Conservation (phyloP, 176 grass and related monocot species). For the Lolium rigidum region DNA sequence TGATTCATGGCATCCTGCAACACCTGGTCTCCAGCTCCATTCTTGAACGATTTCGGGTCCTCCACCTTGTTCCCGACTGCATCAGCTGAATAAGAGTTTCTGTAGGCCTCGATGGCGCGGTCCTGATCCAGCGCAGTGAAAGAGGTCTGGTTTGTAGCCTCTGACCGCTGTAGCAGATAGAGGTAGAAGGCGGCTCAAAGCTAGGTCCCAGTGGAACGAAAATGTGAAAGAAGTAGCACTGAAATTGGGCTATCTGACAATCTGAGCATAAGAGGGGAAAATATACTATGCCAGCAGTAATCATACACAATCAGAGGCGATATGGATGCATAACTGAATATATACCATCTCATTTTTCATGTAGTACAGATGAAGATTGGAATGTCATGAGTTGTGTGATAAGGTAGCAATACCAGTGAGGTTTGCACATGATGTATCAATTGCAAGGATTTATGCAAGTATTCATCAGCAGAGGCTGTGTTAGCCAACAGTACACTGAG, state of each 20-base stretch:
- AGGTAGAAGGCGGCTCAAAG: neutral
- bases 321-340: neutral
- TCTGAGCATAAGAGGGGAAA: neutral
- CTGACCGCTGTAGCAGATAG: constrained; percentile 52
- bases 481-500: neutral
- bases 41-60: constrained; percentile 31
- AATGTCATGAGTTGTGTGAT: neutral
- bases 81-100: constrained; percentile 25
- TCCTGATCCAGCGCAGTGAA: constrained; percentile 39
- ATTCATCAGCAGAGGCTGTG: neutral
- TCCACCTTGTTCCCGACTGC: constrained; percentile 20
- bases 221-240: neutral
- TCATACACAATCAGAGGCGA: neutral
- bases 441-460: neutral
- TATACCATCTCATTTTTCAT: neutral
- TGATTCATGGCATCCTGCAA: constrained; percentile 45
- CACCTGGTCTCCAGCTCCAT: constrained; percentile 36
- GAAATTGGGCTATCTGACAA: neutral
- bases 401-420: neutral
- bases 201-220: neutral
- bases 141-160: constrained; percentile 37
- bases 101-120: constrained; percentile 24
- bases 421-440: neutral
- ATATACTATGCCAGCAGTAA: no score
- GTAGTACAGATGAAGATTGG: neutral